phyloP scores from a whole-genome alignment of 2,329 filamentous ascomycete species.

The Fonsecaea nubica region DNA sequence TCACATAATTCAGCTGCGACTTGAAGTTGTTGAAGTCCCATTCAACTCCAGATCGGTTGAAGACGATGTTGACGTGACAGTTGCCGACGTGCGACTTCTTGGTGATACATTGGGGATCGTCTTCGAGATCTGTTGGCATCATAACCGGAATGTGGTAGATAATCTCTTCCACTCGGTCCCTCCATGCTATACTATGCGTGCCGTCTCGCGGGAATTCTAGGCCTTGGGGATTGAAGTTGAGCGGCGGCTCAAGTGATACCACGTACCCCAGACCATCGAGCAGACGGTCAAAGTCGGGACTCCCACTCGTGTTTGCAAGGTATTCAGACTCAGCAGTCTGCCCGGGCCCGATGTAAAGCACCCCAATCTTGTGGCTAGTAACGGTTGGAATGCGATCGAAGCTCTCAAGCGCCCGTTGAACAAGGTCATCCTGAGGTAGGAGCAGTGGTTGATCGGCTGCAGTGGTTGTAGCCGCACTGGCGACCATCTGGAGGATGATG shows the following conservation, averaged over 20 bases:
- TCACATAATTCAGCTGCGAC: conserved; percentile 94
- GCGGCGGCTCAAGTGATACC: conserved; percentile 76
- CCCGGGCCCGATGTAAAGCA: conserved; percentile 88
- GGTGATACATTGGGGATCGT: conserved; percentile 75
- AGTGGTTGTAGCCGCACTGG: conserved; percentile 52
- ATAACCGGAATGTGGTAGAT: conserved; percentile 96
- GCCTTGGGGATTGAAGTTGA: conserved; percentile 88
- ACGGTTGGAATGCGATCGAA: conserved; percentile 91
- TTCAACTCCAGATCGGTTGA: conserved; percentile 90
- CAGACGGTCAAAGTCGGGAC: conserved; percentile 85
- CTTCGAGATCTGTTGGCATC: conserved; percentile 87
- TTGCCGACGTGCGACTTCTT: conserved; percentile 98
- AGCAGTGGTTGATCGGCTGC: conserved; percentile 71
- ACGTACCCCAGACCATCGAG: conserved; percentile 81
- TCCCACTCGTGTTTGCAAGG: conserved; percentile 83
- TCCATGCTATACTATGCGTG: conserved; percentile 89
- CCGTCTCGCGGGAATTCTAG: conserved; percentile 85
- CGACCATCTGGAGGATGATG: conserved; percentile 53
- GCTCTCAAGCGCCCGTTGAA: conserved; percentile 73
- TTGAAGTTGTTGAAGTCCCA: conserved; percentile 92
- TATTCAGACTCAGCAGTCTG: conserved; percentile 85
- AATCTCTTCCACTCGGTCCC: conserved; percentile 91
- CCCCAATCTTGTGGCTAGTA: conserved; percentile 93
- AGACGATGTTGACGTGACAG: conserved; percentile 97
- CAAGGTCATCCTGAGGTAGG: conserved; percentile 73